phyloP scores from a whole-genome alignment of 805 yeast species.

The Torulaspora indica region DNA sequence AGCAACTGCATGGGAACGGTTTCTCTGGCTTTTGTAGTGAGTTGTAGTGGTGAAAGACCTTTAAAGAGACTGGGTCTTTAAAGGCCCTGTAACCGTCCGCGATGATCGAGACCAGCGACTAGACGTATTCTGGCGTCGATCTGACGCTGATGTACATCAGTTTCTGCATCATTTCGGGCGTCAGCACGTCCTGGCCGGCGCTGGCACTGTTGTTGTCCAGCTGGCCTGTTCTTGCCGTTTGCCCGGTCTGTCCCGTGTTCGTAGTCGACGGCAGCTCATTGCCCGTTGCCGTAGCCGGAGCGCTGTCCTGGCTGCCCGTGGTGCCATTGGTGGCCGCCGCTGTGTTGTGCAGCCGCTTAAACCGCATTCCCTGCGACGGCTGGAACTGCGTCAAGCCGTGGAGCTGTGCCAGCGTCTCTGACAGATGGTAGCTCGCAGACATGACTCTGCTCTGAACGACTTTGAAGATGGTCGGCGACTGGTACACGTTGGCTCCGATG shows the following conservation, averaged over 20 bases:
- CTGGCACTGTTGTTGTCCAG: conserved; percentile 11
- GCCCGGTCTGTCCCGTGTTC: conserved; percentile 14
- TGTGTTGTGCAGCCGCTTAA: conserved; percentile 16
- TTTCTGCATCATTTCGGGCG: conserved; percentile 33
- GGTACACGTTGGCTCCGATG: conserved; percentile 87
- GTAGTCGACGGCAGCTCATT: conserved; percentile 12
- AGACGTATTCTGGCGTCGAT: conserved; percentile 33
- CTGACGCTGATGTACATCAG: conserved; percentile 32
- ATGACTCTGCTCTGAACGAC: conserved; percentile 67
- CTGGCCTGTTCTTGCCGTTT: conserved; percentile 14
- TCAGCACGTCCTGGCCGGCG: conserved; percentile 16
- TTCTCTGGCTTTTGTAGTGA: conserved; percentile 3
- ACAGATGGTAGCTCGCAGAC: conserved; percentile 42
- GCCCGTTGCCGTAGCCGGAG: conserved; percentile 13
- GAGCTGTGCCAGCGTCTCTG: conserved; percentile 45
- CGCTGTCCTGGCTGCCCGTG: conserved; percentile 13
- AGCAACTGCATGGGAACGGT: conserved; percentile 11
- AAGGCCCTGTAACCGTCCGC: not conserved
- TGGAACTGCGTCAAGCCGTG: conserved; percentile 50
- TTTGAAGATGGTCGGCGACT: conserved; percentile 75
- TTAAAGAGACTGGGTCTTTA: not conserved
- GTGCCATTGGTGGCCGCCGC: conserved; percentile 8
- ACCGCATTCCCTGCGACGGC: conserved; percentile 51
- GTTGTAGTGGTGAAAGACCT: not conserved
- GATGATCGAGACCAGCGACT: conserved; percentile 4